Evolutionary conservation across 768 basidiomycete genomes (phyloP).

Genomic region (Pleurotus citrinopileatus): DNA sequence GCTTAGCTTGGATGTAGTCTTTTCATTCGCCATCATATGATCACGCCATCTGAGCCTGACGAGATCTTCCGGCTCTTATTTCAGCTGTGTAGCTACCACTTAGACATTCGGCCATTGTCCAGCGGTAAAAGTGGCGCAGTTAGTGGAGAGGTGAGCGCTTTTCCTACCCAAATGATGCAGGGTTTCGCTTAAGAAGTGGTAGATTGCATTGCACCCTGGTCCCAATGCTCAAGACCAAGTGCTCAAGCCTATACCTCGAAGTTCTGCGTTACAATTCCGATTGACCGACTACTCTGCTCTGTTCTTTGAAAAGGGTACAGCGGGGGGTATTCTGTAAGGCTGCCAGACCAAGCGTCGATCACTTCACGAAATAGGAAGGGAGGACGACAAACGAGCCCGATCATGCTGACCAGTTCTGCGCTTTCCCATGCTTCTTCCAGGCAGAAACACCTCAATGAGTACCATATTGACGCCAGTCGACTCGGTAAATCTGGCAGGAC

Average conservation of each 20-base stretch:
- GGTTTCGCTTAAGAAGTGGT: not conserved
- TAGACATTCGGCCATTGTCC: slow-evolving; percentile 68
- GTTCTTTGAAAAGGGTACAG: slow-evolving; percentile 75
- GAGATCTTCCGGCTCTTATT: slow-evolving; percentile 56
- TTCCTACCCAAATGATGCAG: no score
- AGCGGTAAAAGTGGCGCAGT: slow-evolving; percentile 78
- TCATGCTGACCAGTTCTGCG: no score
- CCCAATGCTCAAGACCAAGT: slow-evolving; percentile 31
- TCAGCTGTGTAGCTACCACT: slow-evolving; percentile 63
- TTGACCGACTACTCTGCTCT: slow-evolving; percentile 61
- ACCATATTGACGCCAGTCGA: not conserved
- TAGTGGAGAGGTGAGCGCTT: slow-evolving; percentile 62
- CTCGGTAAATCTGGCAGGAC: no score
- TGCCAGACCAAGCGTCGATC: no score
- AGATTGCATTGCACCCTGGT: slow-evolving; percentile 67
- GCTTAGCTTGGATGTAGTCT: slow-evolving; percentile 50
- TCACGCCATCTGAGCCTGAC: slow-evolving; percentile 55
- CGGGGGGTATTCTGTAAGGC: slow-evolving; percentile 53
- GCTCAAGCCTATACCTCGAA: slow-evolving; percentile 46
- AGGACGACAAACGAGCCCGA: no score
- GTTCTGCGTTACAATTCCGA: slow-evolving; percentile 64
- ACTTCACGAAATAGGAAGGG: no score
- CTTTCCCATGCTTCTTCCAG: no score
- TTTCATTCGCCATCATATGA: slow-evolving; percentile 62
- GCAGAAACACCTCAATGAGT: no score